Evolutionary conservation across 805 yeast genomes (phyloP).

Genomic region (Vanderwaltozyma verrucispora): DNA sequence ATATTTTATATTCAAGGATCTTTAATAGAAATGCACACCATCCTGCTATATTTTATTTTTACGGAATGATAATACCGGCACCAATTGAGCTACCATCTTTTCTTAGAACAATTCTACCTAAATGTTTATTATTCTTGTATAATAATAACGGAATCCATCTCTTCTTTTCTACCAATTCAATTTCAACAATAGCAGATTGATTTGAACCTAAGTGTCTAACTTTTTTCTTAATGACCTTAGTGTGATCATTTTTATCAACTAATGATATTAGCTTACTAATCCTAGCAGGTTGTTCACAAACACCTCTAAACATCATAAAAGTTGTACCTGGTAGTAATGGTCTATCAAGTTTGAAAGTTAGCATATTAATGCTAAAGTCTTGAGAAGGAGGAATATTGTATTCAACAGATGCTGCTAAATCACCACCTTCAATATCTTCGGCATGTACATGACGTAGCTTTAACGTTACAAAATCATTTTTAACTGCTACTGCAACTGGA

Average conservation of each 20-base stretch:
- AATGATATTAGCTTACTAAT: constrained; percentile 37
- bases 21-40: too few species aligned
- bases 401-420: constrained; percentile 45
- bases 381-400: constrained; percentile 38
- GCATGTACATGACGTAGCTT: constrained; percentile 28
- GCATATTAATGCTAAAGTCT: constrained; percentile 44
- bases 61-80: constrained; percentile 50
- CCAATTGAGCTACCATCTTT: constrained; percentile 98
- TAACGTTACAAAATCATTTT: constrained; percentile 46
- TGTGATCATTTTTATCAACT: constrained; percentile 72
- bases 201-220: constrained; percentile 89
- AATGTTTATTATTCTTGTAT: constrained; percentile 75
- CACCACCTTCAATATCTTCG: constrained; percentile 51
- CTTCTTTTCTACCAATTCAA: constrained; percentile 91
- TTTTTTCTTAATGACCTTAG: constrained; percentile 85
- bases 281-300: constrained; percentile 60
- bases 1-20: too few species aligned
- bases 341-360: constrained; percentile 53
- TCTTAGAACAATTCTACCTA: constrained; percentile 93
- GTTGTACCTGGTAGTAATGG: constrained; percentile 78
- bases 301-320: constrained; percentile 66
- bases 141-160: constrained; percentile 88
- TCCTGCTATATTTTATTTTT: too few species aligned
- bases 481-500: constrained; percentile 31
- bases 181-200: constrained; percentile 92